A percentile compares a stretch with the other conserved stretches of the same genome.
These are phyloP conservation scores for Agastache rugosa DNA, from an alignment of 257 asterid genomes.

Conservation along the genomic window DNA sequence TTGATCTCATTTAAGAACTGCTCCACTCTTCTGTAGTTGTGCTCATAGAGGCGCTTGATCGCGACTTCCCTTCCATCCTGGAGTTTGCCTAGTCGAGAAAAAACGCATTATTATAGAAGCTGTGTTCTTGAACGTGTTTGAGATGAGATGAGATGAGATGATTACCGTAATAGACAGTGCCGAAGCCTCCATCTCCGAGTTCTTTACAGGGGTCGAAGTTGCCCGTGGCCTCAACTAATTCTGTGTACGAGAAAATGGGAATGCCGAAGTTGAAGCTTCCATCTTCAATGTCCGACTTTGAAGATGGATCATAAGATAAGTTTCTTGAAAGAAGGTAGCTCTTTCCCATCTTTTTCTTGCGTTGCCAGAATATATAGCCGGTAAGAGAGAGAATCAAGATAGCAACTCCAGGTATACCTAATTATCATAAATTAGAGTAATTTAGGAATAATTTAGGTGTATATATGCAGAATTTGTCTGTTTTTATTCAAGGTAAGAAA, in stretches of 20 bases:
- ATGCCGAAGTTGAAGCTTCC: constrained; percentile 56
- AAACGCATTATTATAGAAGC: neutral
- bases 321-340: constrained; percentile 46
- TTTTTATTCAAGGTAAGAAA: no score
- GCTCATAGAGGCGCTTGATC: constrained; percentile 76
- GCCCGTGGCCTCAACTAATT: constrained; percentile 65
- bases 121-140: neutral
- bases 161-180: constrained; percentile 77
- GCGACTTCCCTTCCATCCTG: constrained; percentile 88
- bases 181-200: constrained; percentile 88
- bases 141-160: neutral
- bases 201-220: constrained; percentile 63
- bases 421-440: constrained; percentile 19
- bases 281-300: constrained; percentile 48
- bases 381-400: constrained; percentile 25
- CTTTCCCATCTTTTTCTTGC: constrained; percentile 42
- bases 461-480: no score
- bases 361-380: constrained; percentile 31
- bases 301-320: constrained; percentile 47
- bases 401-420: constrained; percentile 45
- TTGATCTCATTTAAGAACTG: constrained; percentile 77
- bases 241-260: constrained; percentile 64
- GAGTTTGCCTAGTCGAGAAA: constrained; percentile 57
- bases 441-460: neutral
- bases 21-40: constrained; percentile 69